Evolutionary conservation across 2,329 filamentous ascomycete species (phyloP), one percentile per base, ranked within the genome.

Genomic region (Trichoderma polysporum): DNA sequence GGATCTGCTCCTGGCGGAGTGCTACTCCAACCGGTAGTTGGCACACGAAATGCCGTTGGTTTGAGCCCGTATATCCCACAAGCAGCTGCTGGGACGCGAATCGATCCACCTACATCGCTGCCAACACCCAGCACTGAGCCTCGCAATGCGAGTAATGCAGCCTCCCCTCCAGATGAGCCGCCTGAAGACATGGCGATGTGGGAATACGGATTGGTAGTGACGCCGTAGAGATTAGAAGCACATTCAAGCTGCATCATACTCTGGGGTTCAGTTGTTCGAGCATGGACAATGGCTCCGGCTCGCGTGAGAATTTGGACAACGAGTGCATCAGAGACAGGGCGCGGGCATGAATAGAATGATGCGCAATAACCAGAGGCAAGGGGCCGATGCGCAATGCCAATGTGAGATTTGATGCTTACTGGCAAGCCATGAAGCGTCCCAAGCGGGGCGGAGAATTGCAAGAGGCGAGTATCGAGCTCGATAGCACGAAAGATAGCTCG

Each of bases 191-290:
- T 10, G n/a, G 3, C 15, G 2, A 29, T 15, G 5, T 57, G 25
- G 3, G 54, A 57, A 57, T 57, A 57, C n/a, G 54, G 54, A 19
- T 57, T 57, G 9, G 54, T 57, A 10, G 35, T 57, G 35, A 41
- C 35, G 6, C 35, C 54, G 15, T 41, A 57, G 10, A 57, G 6
- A 8, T 57, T 57, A 10, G 54, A 57, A 10, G 54, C 35, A 10
- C 54, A 57, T 41, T 57, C 35, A 4, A 57, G 54, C n/a, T 57
- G 54, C 54, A 57, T 57, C 54, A 57, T 57, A 35, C 54, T 57
- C 9, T 57, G 35, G 6, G 54, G 54, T 17, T 58, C 35, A 12
- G 35, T 31, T 58, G 54, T 58, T 29, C 54, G 54, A 41, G 54
- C 54, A 29, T 58, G 54, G 25, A 58, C 54, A 19, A 58, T 31